These are phyloP conservation scores for Brachypodium distachyon DNA, from an alignment of 202 grass and related monocot genomes.

Conservation along the genomic window DNA sequence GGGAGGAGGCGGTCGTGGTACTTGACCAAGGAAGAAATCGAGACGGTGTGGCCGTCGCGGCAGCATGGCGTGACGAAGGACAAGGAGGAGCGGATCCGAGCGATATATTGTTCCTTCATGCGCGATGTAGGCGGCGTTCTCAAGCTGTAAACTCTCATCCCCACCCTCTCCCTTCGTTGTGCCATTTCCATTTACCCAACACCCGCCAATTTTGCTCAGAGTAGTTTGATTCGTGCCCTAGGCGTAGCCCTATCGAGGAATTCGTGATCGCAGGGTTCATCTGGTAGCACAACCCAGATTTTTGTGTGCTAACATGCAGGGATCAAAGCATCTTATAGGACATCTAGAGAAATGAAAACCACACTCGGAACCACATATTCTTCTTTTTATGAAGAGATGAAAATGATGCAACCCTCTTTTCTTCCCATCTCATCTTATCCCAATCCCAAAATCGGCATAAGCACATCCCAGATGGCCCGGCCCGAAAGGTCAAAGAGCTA, in stretches of 20 bases:
- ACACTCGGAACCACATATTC: too few species aligned
- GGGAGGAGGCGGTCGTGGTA: constrained; percentile 24
- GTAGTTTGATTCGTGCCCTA: not conserved
- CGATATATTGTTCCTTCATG: constrained; percentile 69
- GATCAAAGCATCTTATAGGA: too few species aligned
- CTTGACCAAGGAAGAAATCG: constrained; percentile 58
- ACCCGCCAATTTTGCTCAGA: not conserved
- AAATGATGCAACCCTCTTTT: too few species aligned
- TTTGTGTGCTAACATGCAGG: too few species aligned
- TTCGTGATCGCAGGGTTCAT: not conserved
- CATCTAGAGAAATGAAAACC: too few species aligned
- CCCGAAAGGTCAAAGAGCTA: too few species aligned
- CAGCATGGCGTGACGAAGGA: constrained; percentile 46
- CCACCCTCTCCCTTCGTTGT: not conserved
- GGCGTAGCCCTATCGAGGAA: rapidly evolving
- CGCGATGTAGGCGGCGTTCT: constrained; percentile 51
- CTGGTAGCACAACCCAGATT: too few species aligned
- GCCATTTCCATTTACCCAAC: not conserved
- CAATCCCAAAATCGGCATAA: too few species aligned
- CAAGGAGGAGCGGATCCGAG: constrained; percentile 53
- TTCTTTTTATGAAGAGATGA: too few species aligned
- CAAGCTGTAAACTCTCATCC: constrained; percentile 26
- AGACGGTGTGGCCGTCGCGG: constrained; percentile 58
- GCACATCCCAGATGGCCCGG: too few species aligned
- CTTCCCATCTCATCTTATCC: too few species aligned